phyloP scores from a whole-genome alignment of 139 green algal species.

The Spirogloea muscicola region DNA sequence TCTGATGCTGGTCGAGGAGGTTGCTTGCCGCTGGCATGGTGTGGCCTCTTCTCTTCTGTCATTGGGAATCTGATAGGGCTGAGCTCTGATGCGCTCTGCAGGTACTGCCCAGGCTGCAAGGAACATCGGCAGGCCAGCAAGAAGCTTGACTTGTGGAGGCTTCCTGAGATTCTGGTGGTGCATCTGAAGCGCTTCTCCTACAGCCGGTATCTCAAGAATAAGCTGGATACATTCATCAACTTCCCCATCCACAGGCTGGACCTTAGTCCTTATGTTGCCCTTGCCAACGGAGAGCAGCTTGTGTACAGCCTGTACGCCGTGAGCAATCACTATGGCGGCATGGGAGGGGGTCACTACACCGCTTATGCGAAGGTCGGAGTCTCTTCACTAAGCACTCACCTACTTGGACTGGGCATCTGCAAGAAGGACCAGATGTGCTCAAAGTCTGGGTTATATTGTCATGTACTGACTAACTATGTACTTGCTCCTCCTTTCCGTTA shows the following conservation, averaged over 20 bases:
- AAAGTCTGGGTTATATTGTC: background rate
- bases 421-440: background rate
- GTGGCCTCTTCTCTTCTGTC: too few relatives aligned
- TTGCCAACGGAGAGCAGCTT: background rate
- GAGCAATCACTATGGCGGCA: slow-evolving; percentile 84
- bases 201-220: slow-evolving; percentile 62
- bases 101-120: slow-evolving; percentile 87
- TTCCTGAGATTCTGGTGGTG: slow-evolving; percentile 88
- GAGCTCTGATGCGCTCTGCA: too few relatives aligned
- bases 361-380: slow-evolving; percentile 70
- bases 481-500: too few relatives aligned
- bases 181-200: slow-evolving; percentile 95
- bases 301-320: slow-evolving; percentile 90
- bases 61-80: background rate
- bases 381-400: too few relatives aligned
- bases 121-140: slow-evolving; percentile 73
- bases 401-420: background rate
- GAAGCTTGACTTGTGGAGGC: slow-evolving; percentile 86
- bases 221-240: slow-evolving; percentile 75
- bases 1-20: too few relatives aligned
- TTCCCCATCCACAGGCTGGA: slow-evolving; percentile 78
- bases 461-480: too few relatives aligned
- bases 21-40: too few relatives aligned
- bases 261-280: slow-evolving; percentile 50
- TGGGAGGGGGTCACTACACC: slow-evolving; percentile 96